Evolutionary conservation across 257 asterid species (phyloP).

Genomic region (Solanum boliviense): DNA sequence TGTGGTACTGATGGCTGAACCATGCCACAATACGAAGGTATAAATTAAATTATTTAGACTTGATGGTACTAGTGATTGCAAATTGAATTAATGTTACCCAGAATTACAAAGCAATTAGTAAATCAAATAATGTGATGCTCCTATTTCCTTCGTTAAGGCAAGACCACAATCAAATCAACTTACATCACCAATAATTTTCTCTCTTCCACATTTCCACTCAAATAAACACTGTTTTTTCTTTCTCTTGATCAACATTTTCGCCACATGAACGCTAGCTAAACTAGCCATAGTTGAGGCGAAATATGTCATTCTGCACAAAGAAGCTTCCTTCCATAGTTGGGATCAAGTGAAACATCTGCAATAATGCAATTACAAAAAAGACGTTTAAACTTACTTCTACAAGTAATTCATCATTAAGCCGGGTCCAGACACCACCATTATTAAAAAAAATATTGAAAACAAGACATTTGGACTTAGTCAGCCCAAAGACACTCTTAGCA

Average conservation of each 20-base stretch:
- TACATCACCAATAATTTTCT: background rate
- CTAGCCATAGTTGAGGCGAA: constrained; percentile 44
- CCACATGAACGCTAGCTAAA: background rate
- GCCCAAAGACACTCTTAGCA: background rate
- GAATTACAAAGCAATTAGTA: background rate
- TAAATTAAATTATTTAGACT: background rate
- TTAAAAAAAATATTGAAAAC: no score
- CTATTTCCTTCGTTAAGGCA: background rate
- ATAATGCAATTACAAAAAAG: background rate
- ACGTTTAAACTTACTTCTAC: background rate
- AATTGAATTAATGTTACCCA: background rate
- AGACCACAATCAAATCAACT: background rate
- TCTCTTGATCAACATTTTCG: background rate
- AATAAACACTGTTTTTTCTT: background rate
- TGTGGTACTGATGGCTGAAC: background rate
- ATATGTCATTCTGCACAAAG: constrained; percentile 50
- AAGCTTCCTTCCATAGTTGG: constrained; percentile 34
- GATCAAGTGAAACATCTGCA: constrained; percentile 56
- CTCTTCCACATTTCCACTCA: background rate
- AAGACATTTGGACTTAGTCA: background rate
- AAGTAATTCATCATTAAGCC: background rate
- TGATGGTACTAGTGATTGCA: background rate
- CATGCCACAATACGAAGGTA: background rate
- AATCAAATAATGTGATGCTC: background rate
- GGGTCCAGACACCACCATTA: background rate